These are phyloP conservation scores for Xerocomus minutiporus DNA, from an alignment of 1,284 basidiomycete species.

Conservation along the genomic window DNA sequence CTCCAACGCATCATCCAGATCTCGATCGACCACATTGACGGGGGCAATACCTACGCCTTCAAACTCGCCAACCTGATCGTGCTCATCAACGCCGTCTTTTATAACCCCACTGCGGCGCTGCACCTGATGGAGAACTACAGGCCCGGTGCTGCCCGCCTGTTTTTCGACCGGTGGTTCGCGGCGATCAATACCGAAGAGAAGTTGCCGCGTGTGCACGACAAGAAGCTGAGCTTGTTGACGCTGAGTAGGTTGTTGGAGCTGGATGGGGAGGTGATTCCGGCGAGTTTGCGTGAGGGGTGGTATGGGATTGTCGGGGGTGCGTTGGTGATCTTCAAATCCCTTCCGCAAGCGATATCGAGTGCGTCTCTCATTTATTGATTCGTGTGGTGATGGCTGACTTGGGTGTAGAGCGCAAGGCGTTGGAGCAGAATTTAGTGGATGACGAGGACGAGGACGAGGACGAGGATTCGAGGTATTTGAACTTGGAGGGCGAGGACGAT, in stretches of 20 bases:
- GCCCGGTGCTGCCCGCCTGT: slow-evolving; percentile 55
- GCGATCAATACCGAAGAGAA: slow-evolving; percentile 59
- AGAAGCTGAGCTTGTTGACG: slow-evolving; percentile 77
- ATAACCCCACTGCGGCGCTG: slow-evolving; percentile 76
- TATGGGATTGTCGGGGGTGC: slow-evolving; percentile 65
- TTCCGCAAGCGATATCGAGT: slow-evolving; percentile 73
- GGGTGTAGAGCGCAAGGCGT: slow-evolving; percentile 55
- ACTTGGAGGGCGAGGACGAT: slow-evolving; percentile 65
- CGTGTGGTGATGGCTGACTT: slow-evolving; percentile 4
- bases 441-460: slow-evolving; percentile 57
- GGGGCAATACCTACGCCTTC: slow-evolving; percentile 58
- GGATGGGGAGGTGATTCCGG: slow-evolving; percentile 53
- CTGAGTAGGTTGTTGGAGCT: slow-evolving; percentile 73
- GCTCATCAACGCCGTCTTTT: slow-evolving; percentile 79
- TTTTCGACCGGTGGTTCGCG: slow-evolving; percentile 80
- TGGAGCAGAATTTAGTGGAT: slow-evolving; percentile 57
- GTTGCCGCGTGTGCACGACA: slow-evolving; percentile 86
- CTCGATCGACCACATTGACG: slow-evolving; percentile 55
- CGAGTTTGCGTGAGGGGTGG: slow-evolving; percentile 64
- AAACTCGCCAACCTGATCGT: slow-evolving; percentile 79
- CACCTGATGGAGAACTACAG: slow-evolving; percentile 66
- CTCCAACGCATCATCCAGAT: slow-evolving; percentile 57
- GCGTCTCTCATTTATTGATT: slow-evolving; percentile 14
- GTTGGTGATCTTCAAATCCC: slow-evolving; percentile 67
- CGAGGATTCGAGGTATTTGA: slow-evolving; percentile 56